Evolutionary conservation across 2,329 filamentous ascomycete genomes (phyloP), one percentile per base, ranked within the genome.

Genomic region (Raffaelea deltoideospora): DNA sequence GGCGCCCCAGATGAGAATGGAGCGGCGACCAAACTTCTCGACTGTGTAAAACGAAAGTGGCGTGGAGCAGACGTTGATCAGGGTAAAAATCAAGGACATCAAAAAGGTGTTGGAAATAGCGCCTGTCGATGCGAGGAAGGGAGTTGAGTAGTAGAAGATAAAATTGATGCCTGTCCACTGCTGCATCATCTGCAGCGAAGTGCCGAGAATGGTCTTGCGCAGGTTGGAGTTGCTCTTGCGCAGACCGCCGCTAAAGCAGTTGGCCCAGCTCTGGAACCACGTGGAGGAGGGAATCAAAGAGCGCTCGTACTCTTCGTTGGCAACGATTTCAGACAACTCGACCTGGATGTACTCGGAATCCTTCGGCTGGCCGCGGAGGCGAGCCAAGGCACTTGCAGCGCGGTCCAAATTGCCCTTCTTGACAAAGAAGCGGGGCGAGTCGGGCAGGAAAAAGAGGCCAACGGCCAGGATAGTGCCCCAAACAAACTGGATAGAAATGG

Each of bases 31-130:
- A 46, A 85, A 71, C 50, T 64, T 72, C 66, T 94, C 86, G 43
- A 93, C 76, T 17, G 79, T 79, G 62, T 69, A 93, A 73, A 93
- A 93, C 22, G 85, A 90, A 49, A 92, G 58, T 1, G 85, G 85
- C 1, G 86, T 93, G 28, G 82, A 88, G 60, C 61, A 69, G 43
- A 90, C 82, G 62, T 93, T 93, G 65, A 93, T 82, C 37, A 90
- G 70, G 44, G 81, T 90, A 57, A 84, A 88, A 62, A 93, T 71
- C 53, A 93, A 67, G 40, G 77, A 80, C 54, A 90, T 86, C 48
- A 92, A 57, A 71, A 93, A 93, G 31, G 72, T 67, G 65, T 93
- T 79, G 43, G 54, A 47, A 50, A 92, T 84, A 49, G 80, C 79
- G 47, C 79, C 79, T 22, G 80, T 77, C 19, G 76, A 75, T 59